phyloP scores from a whole-genome alignment of 1,139 yeast genomes.

The Diutina mesorugosa region DNA sequence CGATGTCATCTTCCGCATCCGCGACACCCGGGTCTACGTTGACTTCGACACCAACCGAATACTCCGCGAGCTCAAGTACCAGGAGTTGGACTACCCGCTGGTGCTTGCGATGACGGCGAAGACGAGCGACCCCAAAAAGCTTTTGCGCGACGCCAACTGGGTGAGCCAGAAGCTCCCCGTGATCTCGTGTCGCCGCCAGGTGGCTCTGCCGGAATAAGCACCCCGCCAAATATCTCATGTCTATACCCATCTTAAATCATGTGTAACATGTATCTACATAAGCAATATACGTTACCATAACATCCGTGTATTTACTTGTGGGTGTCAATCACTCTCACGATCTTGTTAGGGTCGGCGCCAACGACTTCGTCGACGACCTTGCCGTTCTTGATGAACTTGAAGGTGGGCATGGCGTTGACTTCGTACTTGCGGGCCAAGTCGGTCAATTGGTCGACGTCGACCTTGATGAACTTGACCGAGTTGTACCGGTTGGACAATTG shows the following conservation, averaged over 20 bases:
- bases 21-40: conserved; percentile 74
- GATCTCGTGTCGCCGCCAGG: conserved; percentile 5
- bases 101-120: conserved; percentile 31
- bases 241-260: too few species aligned
- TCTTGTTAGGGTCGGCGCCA: conserved; percentile 80
- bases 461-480: conserved; percentile 62
- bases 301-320: neutral
- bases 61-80: conserved; percentile 66
- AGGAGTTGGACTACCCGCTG: conserved; percentile 53
- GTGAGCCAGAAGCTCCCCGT: conserved; percentile 50
- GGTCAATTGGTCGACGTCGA: conserved; percentile 72
- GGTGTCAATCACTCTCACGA: conserved; percentile 34
- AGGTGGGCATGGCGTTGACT: conserved; percentile 83
- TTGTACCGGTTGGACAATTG: conserved; percentile 37
- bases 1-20: conserved; percentile 68
- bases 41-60: conserved; percentile 60
- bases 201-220: neutral
- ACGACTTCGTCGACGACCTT: conserved; percentile 58
- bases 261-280: neutral
- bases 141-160: conserved; percentile 76
- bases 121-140: conserved; percentile 58
- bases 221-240: neutral
- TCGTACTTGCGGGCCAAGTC: conserved; percentile 65
- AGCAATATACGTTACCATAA: neutral
- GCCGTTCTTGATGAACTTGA: conserved; percentile 69